Conservation (phyloP, 768 basidiomycete species). For the Kwoniella mangroviensis region DNA sequence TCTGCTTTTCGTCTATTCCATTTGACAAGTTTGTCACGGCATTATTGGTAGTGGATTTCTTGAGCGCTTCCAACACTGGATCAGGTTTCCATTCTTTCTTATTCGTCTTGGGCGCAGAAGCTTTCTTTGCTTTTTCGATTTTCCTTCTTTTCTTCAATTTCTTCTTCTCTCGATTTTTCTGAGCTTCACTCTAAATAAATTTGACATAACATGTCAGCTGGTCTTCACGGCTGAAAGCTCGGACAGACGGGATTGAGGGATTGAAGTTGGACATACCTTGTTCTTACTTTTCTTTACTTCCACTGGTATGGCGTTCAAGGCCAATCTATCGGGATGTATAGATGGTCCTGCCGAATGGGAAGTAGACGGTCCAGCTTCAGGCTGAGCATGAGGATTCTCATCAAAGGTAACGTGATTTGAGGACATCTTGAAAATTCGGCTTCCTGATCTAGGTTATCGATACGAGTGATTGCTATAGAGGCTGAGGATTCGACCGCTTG, state of each 20-base stretch:
- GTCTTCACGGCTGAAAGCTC: too few species aligned
- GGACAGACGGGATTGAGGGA: background rate
- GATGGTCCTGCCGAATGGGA: constrained; percentile 14
- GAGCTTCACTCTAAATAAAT: constrained; percentile 66
- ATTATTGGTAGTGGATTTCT: background rate
- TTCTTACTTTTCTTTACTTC: constrained; percentile 14
- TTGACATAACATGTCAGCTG: too few species aligned
- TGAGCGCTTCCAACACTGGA: constrained; percentile 23
- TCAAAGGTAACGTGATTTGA: constrained; percentile 12
- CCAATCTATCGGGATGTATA: constrained; percentile 27
- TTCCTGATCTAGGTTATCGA: background rate
- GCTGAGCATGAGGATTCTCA: background rate
- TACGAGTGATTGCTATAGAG: background rate
- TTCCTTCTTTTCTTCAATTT: constrained; percentile 72
- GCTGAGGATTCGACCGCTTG: too few species aligned
- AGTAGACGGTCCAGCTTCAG: constrained; percentile 10
- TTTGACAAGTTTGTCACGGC: background rate
- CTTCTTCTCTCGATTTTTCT: constrained; percentile 72
- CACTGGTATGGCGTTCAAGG: constrained; percentile 1
- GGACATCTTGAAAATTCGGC: background rate
- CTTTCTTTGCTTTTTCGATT: constrained; percentile 47
- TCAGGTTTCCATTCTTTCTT: constrained; percentile 37
- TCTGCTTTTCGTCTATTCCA: background rate
- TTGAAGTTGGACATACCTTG: constrained; percentile 20
- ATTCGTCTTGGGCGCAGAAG: constrained; percentile 38